A percentile compares a stretch with the other conserved stretches of the same genome.
These are phyloP conservation scores for Tilletia indica DNA, from an alignment of 1,284 basidiomycete genomes.

Conservation along the genomic window DNA sequence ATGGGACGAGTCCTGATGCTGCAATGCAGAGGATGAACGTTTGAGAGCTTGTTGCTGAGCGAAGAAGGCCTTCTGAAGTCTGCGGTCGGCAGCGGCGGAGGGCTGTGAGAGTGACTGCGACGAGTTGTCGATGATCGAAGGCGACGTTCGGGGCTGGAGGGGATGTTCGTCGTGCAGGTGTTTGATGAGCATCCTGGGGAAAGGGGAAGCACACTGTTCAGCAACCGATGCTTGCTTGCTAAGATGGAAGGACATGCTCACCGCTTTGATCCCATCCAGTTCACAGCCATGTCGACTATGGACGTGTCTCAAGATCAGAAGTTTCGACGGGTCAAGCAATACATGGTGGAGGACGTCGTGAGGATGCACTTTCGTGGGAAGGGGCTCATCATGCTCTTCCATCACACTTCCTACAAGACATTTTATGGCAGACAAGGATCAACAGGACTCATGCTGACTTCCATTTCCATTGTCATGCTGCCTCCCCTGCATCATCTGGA, in stretches of 20 bases:
- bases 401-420: not conserved
- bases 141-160: not conserved
- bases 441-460: not conserved
- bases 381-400: not conserved
- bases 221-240: not conserved
- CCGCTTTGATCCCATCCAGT: slow-evolving; percentile 5
- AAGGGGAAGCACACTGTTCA: not conserved
- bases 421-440: not conserved
- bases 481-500: not conserved
- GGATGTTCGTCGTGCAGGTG: slow-evolving; percentile 1
- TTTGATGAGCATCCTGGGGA: not conserved
- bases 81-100: too few relatives aligned
- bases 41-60: too few relatives aligned
- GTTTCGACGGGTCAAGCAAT: too few relatives aligned
- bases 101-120: too few relatives aligned
- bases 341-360: too few relatives aligned
- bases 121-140: too few relatives aligned
- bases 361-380: too few relatives aligned
- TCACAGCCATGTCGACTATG: not conserved
- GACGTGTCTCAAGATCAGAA: not conserved
- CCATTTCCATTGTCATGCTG: not conserved
- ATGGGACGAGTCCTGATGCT: too few relatives aligned
- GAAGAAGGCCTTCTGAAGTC: too few relatives aligned
- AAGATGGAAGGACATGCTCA: not conserved
- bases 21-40: too few relatives aligned